Conservation (phyloP, 306 rosid genomes). For the Cicer yamashitae region DNA sequence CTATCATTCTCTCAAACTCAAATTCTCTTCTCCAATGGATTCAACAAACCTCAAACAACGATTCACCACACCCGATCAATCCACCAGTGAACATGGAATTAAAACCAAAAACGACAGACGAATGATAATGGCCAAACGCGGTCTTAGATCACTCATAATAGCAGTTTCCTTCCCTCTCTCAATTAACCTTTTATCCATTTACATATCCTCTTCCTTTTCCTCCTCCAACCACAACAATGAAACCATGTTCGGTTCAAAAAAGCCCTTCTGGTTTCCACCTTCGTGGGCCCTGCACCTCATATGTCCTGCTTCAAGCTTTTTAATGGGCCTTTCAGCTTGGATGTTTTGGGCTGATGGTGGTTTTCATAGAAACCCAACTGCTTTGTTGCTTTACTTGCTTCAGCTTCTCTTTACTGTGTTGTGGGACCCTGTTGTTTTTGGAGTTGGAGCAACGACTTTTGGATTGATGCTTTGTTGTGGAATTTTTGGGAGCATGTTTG, state of each 20-base stretch:
- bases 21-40: constrained; percentile 51
- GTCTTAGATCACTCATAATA: constrained; percentile 62
- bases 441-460: constrained; percentile 49
- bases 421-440: constrained; percentile 71
- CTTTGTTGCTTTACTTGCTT: constrained; percentile 55
- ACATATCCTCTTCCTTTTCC: constrained; percentile 43
- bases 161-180: constrained; percentile 60
- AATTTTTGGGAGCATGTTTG: constrained; percentile 44
- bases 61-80: constrained; percentile 31
- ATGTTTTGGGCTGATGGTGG: constrained; percentile 83
- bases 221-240: constrained; percentile 16
- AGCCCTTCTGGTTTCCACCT: constrained; percentile 79
- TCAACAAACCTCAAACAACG: constrained; percentile 62
- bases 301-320: constrained; percentile 54
- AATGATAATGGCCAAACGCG: constrained; percentile 74
- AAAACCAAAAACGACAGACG: constrained; percentile 16
- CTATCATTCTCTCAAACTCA: neutral
- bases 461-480: constrained; percentile 56
- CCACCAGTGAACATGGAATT: neutral
- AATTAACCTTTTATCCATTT: constrained; percentile 51
- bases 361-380: constrained; percentile 59
- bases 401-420: constrained; percentile 52
- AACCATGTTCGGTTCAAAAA: neutral
- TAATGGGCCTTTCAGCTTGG: constrained; percentile 78
- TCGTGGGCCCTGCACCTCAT: constrained; percentile 57